Percentiles rank a stretch among this genome's conserved stretches.
Conservation (phyloP, 805 yeast species). For the Nakazawaea wyomingensis region DNA sequence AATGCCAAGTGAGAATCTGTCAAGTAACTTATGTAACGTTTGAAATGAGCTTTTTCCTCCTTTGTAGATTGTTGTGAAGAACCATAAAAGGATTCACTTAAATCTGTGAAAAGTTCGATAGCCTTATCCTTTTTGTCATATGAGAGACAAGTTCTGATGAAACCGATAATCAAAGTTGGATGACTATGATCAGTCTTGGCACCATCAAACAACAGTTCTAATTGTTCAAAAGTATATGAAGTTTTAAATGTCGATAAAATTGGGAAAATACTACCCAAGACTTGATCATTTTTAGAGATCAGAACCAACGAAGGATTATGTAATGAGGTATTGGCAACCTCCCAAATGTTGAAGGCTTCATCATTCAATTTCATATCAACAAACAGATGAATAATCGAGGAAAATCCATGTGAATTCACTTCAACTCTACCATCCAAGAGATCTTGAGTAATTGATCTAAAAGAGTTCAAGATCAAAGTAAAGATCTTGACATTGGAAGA, state of each 20-base stretch:
- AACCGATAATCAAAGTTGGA: slow-evolving; percentile 56
- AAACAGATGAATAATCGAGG: slow-evolving; percentile 52
- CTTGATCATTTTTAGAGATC: slow-evolving; percentile 55
- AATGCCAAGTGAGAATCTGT: slow-evolving; percentile 73
- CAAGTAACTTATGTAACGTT: slow-evolving; percentile 39
- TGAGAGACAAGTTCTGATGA: slow-evolving; percentile 67
- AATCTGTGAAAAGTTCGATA: slow-evolving; percentile 53
- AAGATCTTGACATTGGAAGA: slow-evolving; percentile 49
- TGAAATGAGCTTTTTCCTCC: slow-evolving; percentile 18
- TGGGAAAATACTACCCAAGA: slow-evolving; percentile 66
- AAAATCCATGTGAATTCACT: slow-evolving; percentile 49
- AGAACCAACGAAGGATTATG: slow-evolving; percentile 30
- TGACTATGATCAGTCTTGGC: slow-evolving; percentile 29
- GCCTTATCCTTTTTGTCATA: slow-evolving; percentile 65
- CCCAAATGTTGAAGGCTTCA: slow-evolving; percentile 71
- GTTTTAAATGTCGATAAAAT: slow-evolving; percentile 50
- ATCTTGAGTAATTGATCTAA: slow-evolving; percentile 48
- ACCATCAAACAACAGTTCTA: slow-evolving; percentile 47
- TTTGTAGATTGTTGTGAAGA: slow-evolving; percentile 10
- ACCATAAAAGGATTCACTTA: slow-evolving; percentile 48
- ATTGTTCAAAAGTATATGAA: slow-evolving; percentile 44
- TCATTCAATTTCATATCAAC: slow-evolving; percentile 55
- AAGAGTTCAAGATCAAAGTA: slow-evolving; percentile 40
- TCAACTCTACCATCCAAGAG: slow-evolving; percentile 37
- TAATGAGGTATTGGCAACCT: slow-evolving; percentile 41